Evolutionary conservation across 176 grass and related monocot genomes (phyloP).

Genomic region (Stipa capillata): DNA sequence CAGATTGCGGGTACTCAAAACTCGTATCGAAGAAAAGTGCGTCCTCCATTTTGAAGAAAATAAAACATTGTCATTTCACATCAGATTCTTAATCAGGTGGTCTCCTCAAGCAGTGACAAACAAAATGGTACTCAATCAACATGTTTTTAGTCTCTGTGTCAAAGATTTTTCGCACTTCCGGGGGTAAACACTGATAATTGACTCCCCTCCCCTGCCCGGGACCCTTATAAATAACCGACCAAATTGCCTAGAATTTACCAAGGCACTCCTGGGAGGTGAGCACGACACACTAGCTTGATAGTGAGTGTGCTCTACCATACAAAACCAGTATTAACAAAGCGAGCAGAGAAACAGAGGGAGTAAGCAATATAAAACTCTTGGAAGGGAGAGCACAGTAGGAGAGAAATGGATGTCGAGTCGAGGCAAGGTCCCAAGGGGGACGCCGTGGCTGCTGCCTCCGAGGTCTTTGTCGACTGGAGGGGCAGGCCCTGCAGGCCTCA

Average conservation of each 20-base stretch:
- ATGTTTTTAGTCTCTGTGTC: not conserved
- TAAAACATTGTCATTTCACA: not conserved
- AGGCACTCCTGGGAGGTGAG: slow-evolving; percentile 3
- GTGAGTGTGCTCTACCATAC: slow-evolving; percentile 12
- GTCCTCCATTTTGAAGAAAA: not conserved
- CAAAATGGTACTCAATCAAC: not conserved
- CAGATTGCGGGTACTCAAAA: not conserved
- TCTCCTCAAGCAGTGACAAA: not conserved
- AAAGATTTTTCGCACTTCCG: not conserved
- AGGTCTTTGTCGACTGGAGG: slow-evolving; percentile 79
- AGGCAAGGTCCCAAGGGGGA: slow-evolving; percentile 45
- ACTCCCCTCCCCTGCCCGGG: not conserved
- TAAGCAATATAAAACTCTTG: not conserved
- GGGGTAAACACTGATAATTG: not conserved
- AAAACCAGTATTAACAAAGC: not conserved
- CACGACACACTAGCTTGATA: slow-evolving; percentile 16
- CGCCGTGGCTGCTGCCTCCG: slow-evolving; percentile 35
- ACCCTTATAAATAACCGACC: slow-evolving; percentile 69
- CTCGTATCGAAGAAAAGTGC: slow-evolving; percentile 3
- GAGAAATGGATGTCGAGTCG: slow-evolving; percentile 58
- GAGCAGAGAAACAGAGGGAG: not conserved
- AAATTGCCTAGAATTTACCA: slow-evolving; percentile 39
- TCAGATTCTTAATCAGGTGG: not conserved
- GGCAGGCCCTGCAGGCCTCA: slow-evolving; percentile 46
- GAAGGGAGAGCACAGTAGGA: not conserved